Evolutionary conservation across 768 basidiomycete species (phyloP), one percentile per base, ranked within the genome.

Genomic region (Porpolomopsis calyptriformis): DNA sequence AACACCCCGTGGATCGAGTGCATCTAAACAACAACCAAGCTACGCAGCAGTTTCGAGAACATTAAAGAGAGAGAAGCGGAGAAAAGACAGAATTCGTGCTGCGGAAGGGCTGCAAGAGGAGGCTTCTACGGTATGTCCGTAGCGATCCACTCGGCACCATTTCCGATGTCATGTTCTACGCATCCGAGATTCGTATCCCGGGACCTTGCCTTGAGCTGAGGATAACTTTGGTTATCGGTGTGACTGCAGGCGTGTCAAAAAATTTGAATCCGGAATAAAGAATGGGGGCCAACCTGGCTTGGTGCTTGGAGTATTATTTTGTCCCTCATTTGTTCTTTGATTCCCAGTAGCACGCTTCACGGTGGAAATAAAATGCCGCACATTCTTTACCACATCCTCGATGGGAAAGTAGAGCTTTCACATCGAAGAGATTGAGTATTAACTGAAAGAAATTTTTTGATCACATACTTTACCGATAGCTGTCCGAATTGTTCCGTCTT

Each of bases 151-250:
- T 22, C 33, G 38, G 41, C 22, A 34, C 33, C 36, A 52, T 54
- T 51, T 45, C 45, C 35, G 46, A 45, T 50, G 48, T 43, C 51
- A 52, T 51, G 25, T 46, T 41, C 63, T 74, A 86, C 50, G 76
- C 70, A 69, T 92, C 91, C 46, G 78, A 76, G 62, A 96, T 75
- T 55, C 77, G 83, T 61, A 96, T 92, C 12, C 86, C 85, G n/a
- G 91, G 92, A 14, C 89, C 89, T 54, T 83, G 82, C 23, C 76
- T 76, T 20, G 90, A 85, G 61, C 88, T 93, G 33, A 96, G 74
- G 55, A 88, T 71, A 19, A 92, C 84, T 53, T 79, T 80, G n/a
- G 68, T 72, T 57, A 96, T 87, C 7, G 79, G 69, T 29, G 82
- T 88, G 43, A 79, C 85, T 87, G 52, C 25, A 49, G 23, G 19